Percentiles rank a stretch among this genome's conserved stretches.
Conservation (phyloP, 208 protist species). For the Novymonas esmeraldas region DNA sequence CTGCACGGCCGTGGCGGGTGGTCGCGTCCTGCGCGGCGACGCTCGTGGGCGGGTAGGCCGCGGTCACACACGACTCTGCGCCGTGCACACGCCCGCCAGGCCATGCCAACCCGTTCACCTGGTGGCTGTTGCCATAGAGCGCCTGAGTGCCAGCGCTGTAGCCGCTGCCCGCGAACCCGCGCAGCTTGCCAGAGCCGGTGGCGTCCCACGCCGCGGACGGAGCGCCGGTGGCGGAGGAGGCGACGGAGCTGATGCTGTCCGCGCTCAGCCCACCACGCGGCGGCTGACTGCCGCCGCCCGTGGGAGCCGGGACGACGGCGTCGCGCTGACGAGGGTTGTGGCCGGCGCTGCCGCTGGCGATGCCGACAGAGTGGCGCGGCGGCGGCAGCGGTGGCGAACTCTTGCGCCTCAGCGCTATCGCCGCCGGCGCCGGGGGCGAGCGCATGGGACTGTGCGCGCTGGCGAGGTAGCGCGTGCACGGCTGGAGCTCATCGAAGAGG, state of each 20-base stretch:
- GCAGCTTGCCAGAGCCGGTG: not conserved
- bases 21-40: not conserved
- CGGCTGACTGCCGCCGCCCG: not conserved
- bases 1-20: not conserved
- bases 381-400: not conserved
- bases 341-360: not conserved
- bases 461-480: conserved; percentile 23
- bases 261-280: not conserved
- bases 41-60: not conserved
- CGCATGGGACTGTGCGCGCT: not conserved
- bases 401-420: not conserved
- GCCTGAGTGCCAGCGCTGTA: not conserved
- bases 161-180: not conserved
- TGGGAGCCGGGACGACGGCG: too few relatives aligned
- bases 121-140: not conserved
- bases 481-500: conserved; percentile 72
- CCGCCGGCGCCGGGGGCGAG: not conserved
- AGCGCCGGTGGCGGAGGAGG: not conserved
- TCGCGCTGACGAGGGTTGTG: too few relatives aligned
- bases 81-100: conserved; percentile 1
- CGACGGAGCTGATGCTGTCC: not conserved
- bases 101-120: not conserved
- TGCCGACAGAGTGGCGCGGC: not conserved
- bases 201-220: not conserved
- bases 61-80: conserved; percentile 5